Conservation (phyloP, 495 filamentous ascomycete genomes). For the Penicillium verhagenii region DNA sequence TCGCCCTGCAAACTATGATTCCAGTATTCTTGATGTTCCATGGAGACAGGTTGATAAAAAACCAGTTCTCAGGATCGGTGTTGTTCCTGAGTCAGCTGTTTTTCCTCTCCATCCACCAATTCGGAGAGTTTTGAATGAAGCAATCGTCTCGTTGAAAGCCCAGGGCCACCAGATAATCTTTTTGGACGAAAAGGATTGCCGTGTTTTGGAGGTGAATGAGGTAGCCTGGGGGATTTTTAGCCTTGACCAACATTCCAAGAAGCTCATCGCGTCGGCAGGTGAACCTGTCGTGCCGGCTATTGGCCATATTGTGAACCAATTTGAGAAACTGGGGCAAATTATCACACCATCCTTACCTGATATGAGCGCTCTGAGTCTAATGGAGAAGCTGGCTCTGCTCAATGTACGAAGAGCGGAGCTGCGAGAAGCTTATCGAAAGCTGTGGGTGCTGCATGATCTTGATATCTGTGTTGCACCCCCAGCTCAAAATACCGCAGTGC, state of each 20-base stretch:
- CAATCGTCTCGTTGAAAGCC: conserved; percentile 40
- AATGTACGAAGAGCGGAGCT: conserved; percentile 18
- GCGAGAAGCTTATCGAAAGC: conserved; percentile 27
- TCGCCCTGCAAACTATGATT: conserved; percentile 35
- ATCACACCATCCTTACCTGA: conserved; percentile 8
- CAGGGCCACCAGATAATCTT: conserved; percentile 46
- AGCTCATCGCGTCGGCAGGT: conserved; percentile 12
- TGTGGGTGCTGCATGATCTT: conserved; percentile 33
- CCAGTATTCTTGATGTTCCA: conserved; percentile 33
- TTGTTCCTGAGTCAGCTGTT: conserved; percentile 21
- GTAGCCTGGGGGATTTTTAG: conserved; percentile 19
- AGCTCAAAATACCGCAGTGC: conserved; percentile 41
- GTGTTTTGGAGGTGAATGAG: conserved; percentile 13
- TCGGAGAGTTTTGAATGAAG: conserved; percentile 42
- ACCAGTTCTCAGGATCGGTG: conserved; percentile 22
- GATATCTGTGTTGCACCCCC: conserved; percentile 42
- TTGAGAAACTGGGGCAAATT: not conserved
- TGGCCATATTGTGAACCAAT: conserved; percentile 7
- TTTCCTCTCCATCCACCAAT: conserved; percentile 49
- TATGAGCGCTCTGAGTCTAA: conserved; percentile 9
- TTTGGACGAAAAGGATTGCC: conserved; percentile 13
- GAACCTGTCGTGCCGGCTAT: conserved; percentile 22
- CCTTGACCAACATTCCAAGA: conserved; percentile 14
- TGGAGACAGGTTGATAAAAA: conserved; percentile 41
- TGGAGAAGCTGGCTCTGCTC: conserved; percentile 18